Evolutionary conservation across 495 filamentous ascomycete species (phyloP).

Genomic region (Gamarada debralockiae): DNA sequence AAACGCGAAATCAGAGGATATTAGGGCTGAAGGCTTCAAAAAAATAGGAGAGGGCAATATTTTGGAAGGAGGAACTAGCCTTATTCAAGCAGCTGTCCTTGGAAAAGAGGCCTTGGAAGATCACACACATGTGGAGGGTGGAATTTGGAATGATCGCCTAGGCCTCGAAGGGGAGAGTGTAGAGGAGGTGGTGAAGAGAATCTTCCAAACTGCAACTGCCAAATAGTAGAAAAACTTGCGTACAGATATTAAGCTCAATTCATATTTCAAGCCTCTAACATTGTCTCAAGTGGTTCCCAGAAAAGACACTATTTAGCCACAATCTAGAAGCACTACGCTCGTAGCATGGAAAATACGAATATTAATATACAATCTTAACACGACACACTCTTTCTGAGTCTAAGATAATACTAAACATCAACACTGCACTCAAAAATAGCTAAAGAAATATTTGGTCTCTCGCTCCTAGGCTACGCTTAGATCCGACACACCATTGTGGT

Average conservation of each 20-base stretch:
- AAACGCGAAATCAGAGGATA: constrained; percentile 6
- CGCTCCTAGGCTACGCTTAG: no score
- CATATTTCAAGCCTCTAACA: no score
- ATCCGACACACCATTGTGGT: no score
- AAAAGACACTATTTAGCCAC: no score
- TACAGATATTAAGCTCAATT: neutral
- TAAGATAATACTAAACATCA: no score
- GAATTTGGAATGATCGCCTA: constrained; percentile 16
- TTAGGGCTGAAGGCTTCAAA: constrained; percentile 4
- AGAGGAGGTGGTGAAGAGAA: constrained; percentile 3
- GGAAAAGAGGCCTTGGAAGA: constrained; percentile 15
- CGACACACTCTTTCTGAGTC: no score
- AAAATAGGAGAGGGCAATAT: constrained; percentile 4
- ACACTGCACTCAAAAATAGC: no score
- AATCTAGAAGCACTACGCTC: no score
- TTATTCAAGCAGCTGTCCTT: constrained; percentile 12
- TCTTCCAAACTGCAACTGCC: neutral
- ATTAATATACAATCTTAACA: no score
- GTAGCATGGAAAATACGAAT: no score
- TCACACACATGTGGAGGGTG: constrained; percentile 13
- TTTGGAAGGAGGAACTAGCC: constrained; percentile 1
- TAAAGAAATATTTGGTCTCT: no score
- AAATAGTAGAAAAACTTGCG: neutral
- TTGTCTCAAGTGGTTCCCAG: no score
- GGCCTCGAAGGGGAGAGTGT: constrained; percentile 10